Evolutionary conservation across 371 early-diverging fungal species (phyloP).

Genomic region (Mucor plumbeus): DNA sequence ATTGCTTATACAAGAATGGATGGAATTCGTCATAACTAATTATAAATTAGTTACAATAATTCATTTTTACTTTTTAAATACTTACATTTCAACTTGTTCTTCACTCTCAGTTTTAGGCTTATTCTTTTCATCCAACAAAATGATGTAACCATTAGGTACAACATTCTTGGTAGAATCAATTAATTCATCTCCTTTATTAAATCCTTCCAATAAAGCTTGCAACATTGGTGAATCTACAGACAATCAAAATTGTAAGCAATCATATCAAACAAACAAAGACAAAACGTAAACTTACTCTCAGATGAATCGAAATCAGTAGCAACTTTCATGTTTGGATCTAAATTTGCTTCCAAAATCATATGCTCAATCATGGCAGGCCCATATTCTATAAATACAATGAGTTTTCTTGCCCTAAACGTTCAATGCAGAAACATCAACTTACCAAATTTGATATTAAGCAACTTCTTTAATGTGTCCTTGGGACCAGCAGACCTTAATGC

Average conservation of each 20-base stretch:
- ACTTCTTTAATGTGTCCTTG: slow-evolving; percentile 79
- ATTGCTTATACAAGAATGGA: slow-evolving; percentile 83
- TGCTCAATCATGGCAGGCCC: slow-evolving; percentile 93
- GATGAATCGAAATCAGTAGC: slow-evolving; percentile 59
- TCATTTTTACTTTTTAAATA: background rate
- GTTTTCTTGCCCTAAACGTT: background rate
- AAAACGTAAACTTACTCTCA: slow-evolving; percentile 37
- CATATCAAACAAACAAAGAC: background rate
- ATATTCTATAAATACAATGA: slow-evolving; percentile 56
- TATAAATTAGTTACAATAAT: background rate
- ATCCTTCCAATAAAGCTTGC: slow-evolving; percentile 42
- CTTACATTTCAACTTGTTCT: slow-evolving; percentile 61
- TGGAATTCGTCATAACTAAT: slow-evolving; percentile 87
- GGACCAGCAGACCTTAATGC: slow-evolving; percentile 64
- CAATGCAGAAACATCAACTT: slow-evolving; percentile 15
- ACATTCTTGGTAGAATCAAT: slow-evolving; percentile 54
- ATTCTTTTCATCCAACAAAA: slow-evolving; percentile 55
- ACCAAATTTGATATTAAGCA: slow-evolving; percentile 75
- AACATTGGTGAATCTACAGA: slow-evolving; percentile 38
- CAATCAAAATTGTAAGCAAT: background rate
- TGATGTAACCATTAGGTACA: slow-evolving; percentile 64
- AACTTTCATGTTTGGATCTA: slow-evolving; percentile 71
- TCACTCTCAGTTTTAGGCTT: slow-evolving; percentile 44
- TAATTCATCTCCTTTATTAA: slow-evolving; percentile 62
- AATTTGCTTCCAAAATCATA: slow-evolving; percentile 70